Evolutionary conservation across 1,284 basidiomycete genomes (phyloP).

Genomic region (Anthracocystis panici-leucophaei): DNA sequence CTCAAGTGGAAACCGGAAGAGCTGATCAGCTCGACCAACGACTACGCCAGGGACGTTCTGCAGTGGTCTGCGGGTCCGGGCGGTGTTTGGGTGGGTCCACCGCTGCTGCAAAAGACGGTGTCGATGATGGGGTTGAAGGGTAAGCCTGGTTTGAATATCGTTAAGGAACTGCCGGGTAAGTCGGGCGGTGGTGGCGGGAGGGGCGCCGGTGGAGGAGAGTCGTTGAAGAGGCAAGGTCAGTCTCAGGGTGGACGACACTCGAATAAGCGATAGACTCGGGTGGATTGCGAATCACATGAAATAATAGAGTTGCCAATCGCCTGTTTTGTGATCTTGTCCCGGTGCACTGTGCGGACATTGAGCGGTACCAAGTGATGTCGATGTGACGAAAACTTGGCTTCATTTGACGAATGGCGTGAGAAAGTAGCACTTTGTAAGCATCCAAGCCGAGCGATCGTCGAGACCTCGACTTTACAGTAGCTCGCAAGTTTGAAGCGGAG

Average conservation of each 20-base stretch:
- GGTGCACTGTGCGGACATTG: neutral
- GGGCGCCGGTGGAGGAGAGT: conserved; percentile 6
- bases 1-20: conserved; percentile 72
- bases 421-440: too few relatives aligned
- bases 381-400: too few relatives aligned
- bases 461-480: too few relatives aligned
- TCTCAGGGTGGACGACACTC: conserved; percentile 27
- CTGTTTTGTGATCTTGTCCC: neutral
- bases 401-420: too few relatives aligned
- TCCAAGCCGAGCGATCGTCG: too few relatives aligned
- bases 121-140: conserved; percentile 77
- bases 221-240: conserved; percentile 29
- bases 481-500: too few relatives aligned
- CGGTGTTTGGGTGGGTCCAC: conserved; percentile 68
- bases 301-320: neutral
- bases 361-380: too few relatives aligned
- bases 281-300: neutral
- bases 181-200: conserved; percentile 15
- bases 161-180: conserved; percentile 46
- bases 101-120: conserved; percentile 73
- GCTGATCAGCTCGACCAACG: conserved; percentile 73
- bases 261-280: conserved; percentile 25
- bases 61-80: conserved; percentile 42
- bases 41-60: conserved; percentile 68
- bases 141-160: conserved; percentile 72